Evolutionary conservation across 1,284 basidiomycete species (phyloP).

Genomic region (Cryptococcus sp.): DNA sequence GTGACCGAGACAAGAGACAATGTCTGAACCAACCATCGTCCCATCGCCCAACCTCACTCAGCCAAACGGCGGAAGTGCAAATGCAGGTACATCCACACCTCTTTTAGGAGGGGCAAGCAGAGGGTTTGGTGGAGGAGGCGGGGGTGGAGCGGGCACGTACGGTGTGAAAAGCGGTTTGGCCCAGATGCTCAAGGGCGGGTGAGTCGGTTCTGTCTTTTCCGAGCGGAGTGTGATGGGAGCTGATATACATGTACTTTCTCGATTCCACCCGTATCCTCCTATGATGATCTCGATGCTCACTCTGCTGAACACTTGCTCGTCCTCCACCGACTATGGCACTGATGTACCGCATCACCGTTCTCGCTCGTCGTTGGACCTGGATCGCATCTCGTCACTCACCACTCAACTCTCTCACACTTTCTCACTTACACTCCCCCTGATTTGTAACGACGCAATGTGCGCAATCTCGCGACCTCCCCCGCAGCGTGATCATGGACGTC

Average conservation of each 20-base stretch:
- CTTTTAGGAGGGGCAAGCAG: constrained; percentile 21
- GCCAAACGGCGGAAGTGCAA: constrained; percentile 45
- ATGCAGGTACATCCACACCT: constrained; percentile 41
- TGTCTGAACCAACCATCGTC: constrained; percentile 47
- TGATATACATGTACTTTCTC: too few relatives aligned
- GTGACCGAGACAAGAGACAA: constrained; percentile 7
- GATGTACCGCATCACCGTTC: too few relatives aligned
- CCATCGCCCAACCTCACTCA: constrained; percentile 30
- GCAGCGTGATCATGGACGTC: constrained; percentile 92
- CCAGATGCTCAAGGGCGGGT: constrained; percentile 83
- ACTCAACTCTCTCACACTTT: not conserved
- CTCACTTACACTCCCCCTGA: not conserved
- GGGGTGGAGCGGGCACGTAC: constrained; percentile 70
- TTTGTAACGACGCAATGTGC: not conserved
- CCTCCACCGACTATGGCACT: too few relatives aligned
- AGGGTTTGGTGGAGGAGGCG: constrained; percentile 43
- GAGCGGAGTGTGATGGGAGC: too few relatives aligned
- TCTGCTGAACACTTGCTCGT: too few relatives aligned
- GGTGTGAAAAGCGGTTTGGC: constrained; percentile 91
- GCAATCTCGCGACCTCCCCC: constrained; percentile 51
- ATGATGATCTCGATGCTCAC: too few relatives aligned
- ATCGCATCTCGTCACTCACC: not conserved
- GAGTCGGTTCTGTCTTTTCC: constrained; percentile 12
- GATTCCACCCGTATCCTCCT: too few relatives aligned
- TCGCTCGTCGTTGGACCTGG: too few relatives aligned